Percentiles rank a stretch among this genome's conserved stretches.
phyloP scores from a whole-genome alignment of 345 rosid genomes.

The Cardamine occulta region DNA sequence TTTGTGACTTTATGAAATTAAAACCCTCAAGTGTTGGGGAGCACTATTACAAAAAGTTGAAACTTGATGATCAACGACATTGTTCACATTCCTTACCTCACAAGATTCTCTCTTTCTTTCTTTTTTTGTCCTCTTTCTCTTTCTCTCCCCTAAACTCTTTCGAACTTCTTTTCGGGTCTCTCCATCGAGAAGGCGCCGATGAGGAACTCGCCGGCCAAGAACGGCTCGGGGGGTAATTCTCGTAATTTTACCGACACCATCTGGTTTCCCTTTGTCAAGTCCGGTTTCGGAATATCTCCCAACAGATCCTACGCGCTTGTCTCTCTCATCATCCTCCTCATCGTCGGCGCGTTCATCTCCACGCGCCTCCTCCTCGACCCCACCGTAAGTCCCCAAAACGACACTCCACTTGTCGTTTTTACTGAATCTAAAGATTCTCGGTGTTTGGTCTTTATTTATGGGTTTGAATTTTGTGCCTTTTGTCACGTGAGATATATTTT shows the following conservation, averaged over 20 bases:
- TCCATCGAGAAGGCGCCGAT: conserved; percentile 12
- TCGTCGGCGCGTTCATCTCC: conserved; percentile 71
- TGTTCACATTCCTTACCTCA: conserved; percentile 22
- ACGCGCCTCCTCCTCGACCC: conserved; percentile 62
- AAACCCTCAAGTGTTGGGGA: background rate
- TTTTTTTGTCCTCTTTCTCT: conserved; percentile 5
- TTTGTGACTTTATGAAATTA: conserved; percentile 3
- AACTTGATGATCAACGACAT: background rate
- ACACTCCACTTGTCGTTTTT: conserved; percentile 14
- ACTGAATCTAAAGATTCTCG: background rate
- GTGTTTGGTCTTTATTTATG: background rate
- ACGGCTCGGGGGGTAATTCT: conserved; percentile 23
- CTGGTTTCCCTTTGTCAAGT: conserved; percentile 28
- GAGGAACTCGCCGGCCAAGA: conserved; percentile 43
- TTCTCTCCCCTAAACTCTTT: conserved; percentile 12
- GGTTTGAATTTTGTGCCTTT: conserved; percentile 21
- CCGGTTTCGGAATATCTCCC: conserved; percentile 31
- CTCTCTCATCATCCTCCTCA: conserved; percentile 51
- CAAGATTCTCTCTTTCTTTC: conserved; percentile 28
- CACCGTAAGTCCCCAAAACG: conserved; percentile 47
- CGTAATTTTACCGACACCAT: background rate
- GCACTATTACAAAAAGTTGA: conserved; percentile 10
- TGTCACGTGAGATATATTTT: conserved; percentile 36
- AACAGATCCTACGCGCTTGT: conserved; percentile 49
- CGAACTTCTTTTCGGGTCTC: background rate